These are phyloP conservation scores for Chlorella sp. DNA, from an alignment of 139 green algal species.

Conservation along the genomic window DNA sequence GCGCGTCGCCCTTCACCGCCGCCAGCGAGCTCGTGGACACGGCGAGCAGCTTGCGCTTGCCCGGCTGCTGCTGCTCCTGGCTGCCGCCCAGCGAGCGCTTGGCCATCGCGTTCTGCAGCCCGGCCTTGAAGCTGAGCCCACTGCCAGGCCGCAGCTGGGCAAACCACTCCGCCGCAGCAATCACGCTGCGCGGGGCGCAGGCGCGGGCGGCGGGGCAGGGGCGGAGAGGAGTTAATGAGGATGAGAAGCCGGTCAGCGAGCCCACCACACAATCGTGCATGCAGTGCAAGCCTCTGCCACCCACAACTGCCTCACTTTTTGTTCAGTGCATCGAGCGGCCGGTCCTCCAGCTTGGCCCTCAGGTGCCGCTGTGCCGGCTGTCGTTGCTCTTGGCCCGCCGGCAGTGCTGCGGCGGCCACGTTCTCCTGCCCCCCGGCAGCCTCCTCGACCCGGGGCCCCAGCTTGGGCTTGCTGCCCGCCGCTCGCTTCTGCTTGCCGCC, in stretches of 20 bases:
- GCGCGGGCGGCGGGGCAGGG: neutral
- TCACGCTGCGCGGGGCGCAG: too few species aligned
- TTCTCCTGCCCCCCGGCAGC: too few species aligned
- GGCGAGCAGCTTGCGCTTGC: constrained; percentile 31
- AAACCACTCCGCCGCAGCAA: neutral
- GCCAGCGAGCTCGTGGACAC: constrained; percentile 3
- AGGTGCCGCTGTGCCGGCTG: too few species aligned
- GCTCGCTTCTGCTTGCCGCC: neutral
- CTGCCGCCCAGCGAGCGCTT: neutral
- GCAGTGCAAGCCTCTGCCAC: neutral
- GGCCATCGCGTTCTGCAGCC: constrained; percentile 12
- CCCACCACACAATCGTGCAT: neutral
- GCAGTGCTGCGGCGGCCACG: too few species aligned
- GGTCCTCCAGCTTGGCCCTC: constrained; percentile 13
- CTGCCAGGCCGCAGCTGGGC: neutral
- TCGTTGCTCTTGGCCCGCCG: neutral
- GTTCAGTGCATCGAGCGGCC: constrained; percentile 7
- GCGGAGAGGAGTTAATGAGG: neutral
- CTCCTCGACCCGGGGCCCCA: neutral
- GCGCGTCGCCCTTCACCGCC: constrained; percentile 7
- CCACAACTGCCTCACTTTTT: neutral
- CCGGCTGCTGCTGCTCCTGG: neutral
- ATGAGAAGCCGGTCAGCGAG: neutral
- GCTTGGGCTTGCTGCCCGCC: neutral
- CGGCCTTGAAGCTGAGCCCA: constrained; percentile 3